Evolutionary conservation across 768 basidiomycete species (phyloP).

Genomic region (Mycena metata): DNA sequence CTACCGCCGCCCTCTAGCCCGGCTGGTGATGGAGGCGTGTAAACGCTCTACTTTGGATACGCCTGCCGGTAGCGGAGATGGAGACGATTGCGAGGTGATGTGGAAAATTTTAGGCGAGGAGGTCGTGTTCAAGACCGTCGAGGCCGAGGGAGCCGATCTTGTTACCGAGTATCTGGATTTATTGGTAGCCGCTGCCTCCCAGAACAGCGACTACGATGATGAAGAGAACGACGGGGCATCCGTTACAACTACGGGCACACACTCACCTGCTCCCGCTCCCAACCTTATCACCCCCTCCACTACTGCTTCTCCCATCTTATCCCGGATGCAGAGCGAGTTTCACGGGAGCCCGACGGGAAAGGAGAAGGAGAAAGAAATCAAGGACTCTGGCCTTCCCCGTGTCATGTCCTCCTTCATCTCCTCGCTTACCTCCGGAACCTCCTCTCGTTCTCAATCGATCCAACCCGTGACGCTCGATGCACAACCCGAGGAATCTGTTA

Average conservation of each 20-base stretch:
- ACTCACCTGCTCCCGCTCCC: conserved; percentile 53
- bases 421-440: conserved; percentile 65
- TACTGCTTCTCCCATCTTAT: conserved; percentile 65
- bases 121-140: conserved; percentile 68
- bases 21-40: conserved; percentile 67
- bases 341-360: conserved; percentile 46
- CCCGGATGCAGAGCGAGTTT: conserved; percentile 72
- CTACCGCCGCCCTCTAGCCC: conserved; percentile 68
- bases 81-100: conserved; percentile 55
- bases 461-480: conserved; percentile 58
- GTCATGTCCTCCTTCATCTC: conserved; percentile 74
- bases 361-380: conserved; percentile 56
- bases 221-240: conserved; percentile 60
- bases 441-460: conserved; percentile 71
- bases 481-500: conserved; percentile 45
- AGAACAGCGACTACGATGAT: conserved; percentile 53
- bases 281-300: conserved; percentile 49
- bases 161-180: conserved; percentile 54
- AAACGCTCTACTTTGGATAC: conserved; percentile 37
- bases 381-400: conserved; percentile 59
- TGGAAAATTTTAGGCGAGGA: conserved; percentile 81
- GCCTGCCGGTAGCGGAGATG: conserved; percentile 44
- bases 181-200: conserved; percentile 55
- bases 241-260: conserved; percentile 54
- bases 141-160: conserved; percentile 42